phyloP scores from a whole-genome alignment of 2,329 filamentous ascomycete genomes.

The Colletotrichum echinochloae region DNA sequence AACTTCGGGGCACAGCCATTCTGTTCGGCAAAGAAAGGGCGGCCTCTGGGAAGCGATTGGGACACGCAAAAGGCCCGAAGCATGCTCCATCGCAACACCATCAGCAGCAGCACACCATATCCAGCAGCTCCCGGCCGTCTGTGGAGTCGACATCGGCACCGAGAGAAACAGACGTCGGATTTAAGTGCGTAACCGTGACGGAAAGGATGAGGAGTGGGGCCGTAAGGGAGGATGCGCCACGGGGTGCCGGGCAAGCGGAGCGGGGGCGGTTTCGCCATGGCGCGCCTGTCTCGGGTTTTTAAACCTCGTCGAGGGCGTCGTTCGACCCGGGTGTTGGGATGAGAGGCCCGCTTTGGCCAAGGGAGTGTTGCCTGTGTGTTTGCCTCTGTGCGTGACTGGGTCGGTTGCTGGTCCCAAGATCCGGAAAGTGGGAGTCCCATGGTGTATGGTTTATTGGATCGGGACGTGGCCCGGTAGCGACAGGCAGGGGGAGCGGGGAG shows the following conservation, averaged over 20 bases:
- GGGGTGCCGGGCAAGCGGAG: conserved; percentile 3
- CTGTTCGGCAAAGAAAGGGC: not conserved
- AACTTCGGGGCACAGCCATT: not conserved
- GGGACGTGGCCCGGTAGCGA: not conserved
- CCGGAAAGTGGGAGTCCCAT: not conserved
- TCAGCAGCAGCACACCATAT: not conserved
- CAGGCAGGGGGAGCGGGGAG: not conserved
- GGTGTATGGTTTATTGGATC: not conserved
- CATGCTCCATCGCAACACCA: not conserved
- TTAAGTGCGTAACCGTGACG: conserved; percentile 14
- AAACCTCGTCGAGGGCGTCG: not conserved
- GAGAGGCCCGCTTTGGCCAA: not conserved
- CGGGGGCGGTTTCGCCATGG: not conserved
- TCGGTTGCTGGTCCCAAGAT: too few relatives aligned
- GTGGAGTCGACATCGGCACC: not conserved
- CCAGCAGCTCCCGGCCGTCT: not conserved
- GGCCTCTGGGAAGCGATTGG: too few relatives aligned
- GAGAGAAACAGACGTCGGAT: conserved; percentile 28
- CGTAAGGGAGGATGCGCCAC: conserved; percentile 10
- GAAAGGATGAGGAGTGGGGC: conserved; percentile 26
- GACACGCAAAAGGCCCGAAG: not conserved
- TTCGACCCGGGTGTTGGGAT: not conserved
- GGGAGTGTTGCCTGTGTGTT: not conserved
- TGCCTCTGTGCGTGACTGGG: not conserved
- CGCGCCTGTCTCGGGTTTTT: not conserved